A percentile compares a stretch with the other conserved stretches of the same genome.
Conservation (phyloP, 2,329 filamentous ascomycete species). For the Fusarium pseudocircinatum region DNA sequence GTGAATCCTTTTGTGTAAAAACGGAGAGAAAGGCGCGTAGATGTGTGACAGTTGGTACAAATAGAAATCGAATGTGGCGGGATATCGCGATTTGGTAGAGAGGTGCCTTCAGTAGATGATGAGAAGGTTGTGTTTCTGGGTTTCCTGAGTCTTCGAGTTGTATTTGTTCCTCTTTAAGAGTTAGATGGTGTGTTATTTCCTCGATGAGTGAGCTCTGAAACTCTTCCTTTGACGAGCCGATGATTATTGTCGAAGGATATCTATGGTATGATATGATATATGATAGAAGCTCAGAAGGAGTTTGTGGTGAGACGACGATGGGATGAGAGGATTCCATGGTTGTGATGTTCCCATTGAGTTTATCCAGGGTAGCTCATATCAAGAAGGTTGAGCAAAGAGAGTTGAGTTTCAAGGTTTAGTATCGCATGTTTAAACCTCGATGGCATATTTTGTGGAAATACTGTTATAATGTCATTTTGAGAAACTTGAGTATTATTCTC, state of each 20-base stretch:
- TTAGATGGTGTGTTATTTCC: constrained; percentile 52
- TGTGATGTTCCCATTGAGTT: neutral
- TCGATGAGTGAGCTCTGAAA: constrained; percentile 71
- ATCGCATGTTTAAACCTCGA: neutral
- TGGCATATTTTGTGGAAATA: neutral
- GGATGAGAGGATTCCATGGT: constrained; percentile 43
- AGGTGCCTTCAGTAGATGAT: constrained; percentile 66
- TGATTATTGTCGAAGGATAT: constrained; percentile 72
- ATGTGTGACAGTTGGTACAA: constrained; percentile 78
- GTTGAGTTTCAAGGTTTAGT: neutral
- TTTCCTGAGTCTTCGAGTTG: neutral
- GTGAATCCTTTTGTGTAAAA: constrained; percentile 54
- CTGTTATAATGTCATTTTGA: neutral
- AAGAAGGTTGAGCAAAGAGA: neutral
- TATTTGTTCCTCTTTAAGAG: neutral
- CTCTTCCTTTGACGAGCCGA: constrained; percentile 72
- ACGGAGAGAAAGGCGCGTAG: constrained; percentile 79
- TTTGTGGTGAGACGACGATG: constrained; percentile 61
- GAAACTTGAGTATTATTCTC: neutral
- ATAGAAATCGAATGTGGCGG: constrained; percentile 74
- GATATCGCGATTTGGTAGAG: constrained; percentile 76
- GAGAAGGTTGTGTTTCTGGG: neutral
- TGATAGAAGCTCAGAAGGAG: constrained; percentile 70
- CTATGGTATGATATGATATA: constrained; percentile 67
- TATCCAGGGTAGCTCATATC: constrained; percentile 27